Evolutionary conservation across 768 basidiomycete species (phyloP).

Genomic region (Wakefieldia striispora): DNA sequence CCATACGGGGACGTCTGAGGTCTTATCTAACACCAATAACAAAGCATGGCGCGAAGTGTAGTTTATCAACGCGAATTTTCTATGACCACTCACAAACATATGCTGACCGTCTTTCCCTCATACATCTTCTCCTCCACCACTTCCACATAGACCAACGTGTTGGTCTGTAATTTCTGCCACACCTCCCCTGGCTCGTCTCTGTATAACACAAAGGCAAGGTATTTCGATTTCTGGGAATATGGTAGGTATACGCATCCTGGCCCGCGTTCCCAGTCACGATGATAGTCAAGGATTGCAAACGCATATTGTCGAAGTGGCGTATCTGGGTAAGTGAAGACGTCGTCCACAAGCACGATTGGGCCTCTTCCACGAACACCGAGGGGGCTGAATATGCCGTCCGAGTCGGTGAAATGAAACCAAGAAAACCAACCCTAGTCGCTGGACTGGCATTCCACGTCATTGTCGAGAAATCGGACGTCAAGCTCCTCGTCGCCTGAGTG

Average conservation of each 20-base stretch:
- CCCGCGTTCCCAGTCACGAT: constrained; percentile 4
- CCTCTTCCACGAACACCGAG: constrained; percentile 3
- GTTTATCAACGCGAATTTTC: no score
- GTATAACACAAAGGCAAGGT: constrained; percentile 6
- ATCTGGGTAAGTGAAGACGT: background rate
- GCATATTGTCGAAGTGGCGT: background rate
- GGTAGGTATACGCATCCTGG: constrained; percentile 5
- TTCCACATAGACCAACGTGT: constrained; percentile 1
- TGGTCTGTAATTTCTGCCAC: constrained; percentile 2
- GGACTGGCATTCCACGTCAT: constrained; percentile 1
- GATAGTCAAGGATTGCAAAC: constrained; percentile 8
- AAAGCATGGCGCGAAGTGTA: no score
- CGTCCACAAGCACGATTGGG: background rate
- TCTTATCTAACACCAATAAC: no score
- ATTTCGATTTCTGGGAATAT: constrained; percentile 1
- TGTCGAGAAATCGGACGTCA: background rate
- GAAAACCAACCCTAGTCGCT: background rate
- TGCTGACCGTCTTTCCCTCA: background rate
- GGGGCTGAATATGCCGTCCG: background rate
- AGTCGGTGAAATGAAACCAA: constrained; percentile 8
- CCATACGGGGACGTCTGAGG: no score
- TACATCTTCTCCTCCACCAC: background rate
- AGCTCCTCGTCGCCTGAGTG: background rate
- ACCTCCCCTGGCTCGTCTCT: constrained; percentile 3
- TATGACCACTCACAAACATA: constrained; percentile 1